Evolutionary conservation across 805 yeast species (phyloP), one percentile per base, ranked within the genome.

Genomic region (Pichia insulana): DNA sequence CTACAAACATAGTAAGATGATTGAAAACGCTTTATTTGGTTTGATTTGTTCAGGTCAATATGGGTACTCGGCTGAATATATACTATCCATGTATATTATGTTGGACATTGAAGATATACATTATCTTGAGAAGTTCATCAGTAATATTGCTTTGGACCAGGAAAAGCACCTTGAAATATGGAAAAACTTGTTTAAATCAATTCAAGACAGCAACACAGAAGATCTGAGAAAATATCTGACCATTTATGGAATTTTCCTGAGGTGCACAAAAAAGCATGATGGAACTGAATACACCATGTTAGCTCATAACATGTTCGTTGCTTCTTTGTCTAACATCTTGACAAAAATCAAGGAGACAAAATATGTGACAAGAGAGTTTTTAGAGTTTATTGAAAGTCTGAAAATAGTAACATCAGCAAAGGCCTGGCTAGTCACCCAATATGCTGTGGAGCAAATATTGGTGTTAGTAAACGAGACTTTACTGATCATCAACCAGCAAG

Each of bases 391-490:
- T 20, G 41, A 45, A 4, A 46, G 65, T 7, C 31, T 82, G 20
- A 74, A 68, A 45, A 40, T 51, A 0, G 45, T 74, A 8, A 57
- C 82, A 15, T 59, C 72, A 9, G 73, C 74, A 7, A 69, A 72
- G 41, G 50, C 73, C 0, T 76, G 84, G 81, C 49, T 73, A 1
- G 68, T 85, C 38, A 65, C 75, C 4, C 96, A 86, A 56, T 82
- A 80, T 54, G 57, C 76, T 0, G 61, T 80, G 16, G 96, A 86
- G 57, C 52, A 71, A 28, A 56, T 75, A 50, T 5, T 52, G 8
- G 40, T 44, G 2, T 36, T 56, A 22, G 25, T 22, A 22, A 6
- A 8, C 8, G 25, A 22, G 8, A 8, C 8, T 22, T 22, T 8
- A 22, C 5, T 22, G 25, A 22, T 22, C 25, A 6, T 22, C 5